Percentiles rank a stretch among this genome's conserved stretches.
phyloP scores from a whole-genome alignment of 805 yeast species.

The Myxozyma udenii region DNA sequence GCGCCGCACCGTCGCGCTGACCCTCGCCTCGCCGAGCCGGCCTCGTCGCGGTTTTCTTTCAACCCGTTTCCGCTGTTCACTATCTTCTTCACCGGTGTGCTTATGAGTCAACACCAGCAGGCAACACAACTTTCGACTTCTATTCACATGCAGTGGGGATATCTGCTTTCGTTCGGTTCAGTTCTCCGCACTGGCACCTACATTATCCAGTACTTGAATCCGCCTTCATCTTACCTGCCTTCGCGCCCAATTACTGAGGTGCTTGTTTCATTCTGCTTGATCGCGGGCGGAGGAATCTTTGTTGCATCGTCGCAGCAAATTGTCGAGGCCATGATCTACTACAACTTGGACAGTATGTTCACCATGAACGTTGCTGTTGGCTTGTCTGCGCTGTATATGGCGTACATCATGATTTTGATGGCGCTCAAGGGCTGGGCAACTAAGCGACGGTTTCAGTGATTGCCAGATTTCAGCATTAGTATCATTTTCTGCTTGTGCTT shows the following conservation, averaged over 20 bases:
- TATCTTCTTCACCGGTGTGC: slow-evolving; percentile 91
- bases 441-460: slow-evolving; percentile 12
- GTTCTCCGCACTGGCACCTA: slow-evolving; percentile 68
- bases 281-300: slow-evolving; percentile 87
- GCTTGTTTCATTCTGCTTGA: slow-evolving; percentile 68
- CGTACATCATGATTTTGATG: slow-evolving; percentile 76
- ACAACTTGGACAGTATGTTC: slow-evolving; percentile 86
- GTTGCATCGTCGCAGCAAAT: slow-evolving; percentile 90
- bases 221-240: slow-evolving; percentile 43
- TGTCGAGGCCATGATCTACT: slow-evolving; percentile 72
- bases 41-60: slow-evolving; percentile 55
- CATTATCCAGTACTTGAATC: slow-evolving; percentile 48
- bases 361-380: slow-evolving; percentile 86
- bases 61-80: slow-evolving; percentile 94
- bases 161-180: slow-evolving; percentile 75
- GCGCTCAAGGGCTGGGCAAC: slow-evolving; percentile 40
- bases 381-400: slow-evolving; percentile 71
- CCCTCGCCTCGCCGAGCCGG: slow-evolving; percentile 20
- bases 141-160: slow-evolving; percentile 92
- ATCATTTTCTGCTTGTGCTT: neutral
- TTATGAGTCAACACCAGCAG: slow-evolving; percentile 94
- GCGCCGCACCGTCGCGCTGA: slow-evolving; percentile 3
- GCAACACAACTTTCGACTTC: slow-evolving; percentile 71
- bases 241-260: slow-evolving; percentile 84
- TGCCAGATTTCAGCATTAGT: neutral